Evolutionary conservation across 2,329 filamentous ascomycete species (phyloP), one percentile per base, ranked within the genome.

Genomic region (Colletotrichum destructivum): DNA sequence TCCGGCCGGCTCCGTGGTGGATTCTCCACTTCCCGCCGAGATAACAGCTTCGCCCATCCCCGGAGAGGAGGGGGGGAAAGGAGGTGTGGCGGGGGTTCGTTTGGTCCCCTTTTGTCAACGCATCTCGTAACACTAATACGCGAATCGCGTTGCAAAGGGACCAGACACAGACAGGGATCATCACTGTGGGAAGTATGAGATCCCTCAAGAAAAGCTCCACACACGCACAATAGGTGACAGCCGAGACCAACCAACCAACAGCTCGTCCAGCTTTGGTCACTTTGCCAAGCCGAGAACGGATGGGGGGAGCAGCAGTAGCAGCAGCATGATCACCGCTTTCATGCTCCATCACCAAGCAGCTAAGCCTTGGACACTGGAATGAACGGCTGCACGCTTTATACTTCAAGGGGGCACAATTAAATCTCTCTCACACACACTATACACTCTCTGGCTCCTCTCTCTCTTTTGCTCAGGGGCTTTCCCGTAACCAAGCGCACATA

Each of bases 351-450:
- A 69, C 57, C 61, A 31, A 31, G 31, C 31, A 31, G 47, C 65
- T 40, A 38, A 63, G 59, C 46, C 59, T 69, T 59, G 65, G 31
- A 63, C 13, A 16, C 52, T 60, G 69, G 59, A 55, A 68, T 56
- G 52, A 55, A 68, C 56, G 42, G 35, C 52, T 63, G 59, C 51
- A 63, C 62, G 64, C 46, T 35, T 69, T 69, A 69, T 69, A 71
- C 69, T 71, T 69, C 69, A 71, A 71, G 69, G 69, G 69, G 69
- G 69, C 65, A 71, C 65, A 40, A 62, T 63, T 46, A 2, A 31
- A 31, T 31, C 31, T 31, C 31, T 31, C 7, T 31, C 31, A n/a
- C n/a, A n/a, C n/a, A n/a, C n/a, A n/a, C n/a, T n/a, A n/a, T n/a
- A n/a, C n/a, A n/a, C 31, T 31, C 31, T 31, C 7, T 31, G 31